These are phyloP conservation scores for Eucalyptus polybractea DNA, from an alignment of 345 rosid genomes.

Conservation along the genomic window DNA sequence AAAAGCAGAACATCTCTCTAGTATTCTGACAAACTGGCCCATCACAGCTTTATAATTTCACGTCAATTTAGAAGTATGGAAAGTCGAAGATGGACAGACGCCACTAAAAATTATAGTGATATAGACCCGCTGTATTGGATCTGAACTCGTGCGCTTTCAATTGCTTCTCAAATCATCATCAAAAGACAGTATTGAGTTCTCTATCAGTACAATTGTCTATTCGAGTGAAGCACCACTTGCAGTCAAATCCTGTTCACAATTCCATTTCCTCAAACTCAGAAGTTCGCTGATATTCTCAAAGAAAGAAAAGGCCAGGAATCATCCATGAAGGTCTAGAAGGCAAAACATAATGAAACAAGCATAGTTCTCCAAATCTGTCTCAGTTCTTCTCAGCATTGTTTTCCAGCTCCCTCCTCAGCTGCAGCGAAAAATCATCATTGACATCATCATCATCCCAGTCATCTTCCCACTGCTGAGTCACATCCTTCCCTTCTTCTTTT, in stretches of 20 bases:
- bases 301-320: background rate
- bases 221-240: background rate
- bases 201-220: background rate
- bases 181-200: background rate
- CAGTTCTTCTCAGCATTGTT: constrained; percentile 34
- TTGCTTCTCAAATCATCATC: background rate
- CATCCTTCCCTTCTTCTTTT: constrained; percentile 68
- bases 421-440: constrained; percentile 79
- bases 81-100: background rate
- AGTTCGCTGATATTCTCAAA: background rate
- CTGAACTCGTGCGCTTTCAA: background rate
- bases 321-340: background rate
- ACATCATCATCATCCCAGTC: constrained; percentile 98
- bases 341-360: background rate
- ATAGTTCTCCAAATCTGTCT: background rate
- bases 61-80: background rate
- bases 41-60: background rate
- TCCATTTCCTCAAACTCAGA: background rate
- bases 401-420: constrained; percentile 80
- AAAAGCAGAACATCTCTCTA: background rate
- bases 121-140: background rate
- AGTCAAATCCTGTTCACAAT: background rate
- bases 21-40: background rate
- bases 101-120: background rate
- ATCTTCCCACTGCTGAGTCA: constrained; percentile 87